A percentile compares a stretch with the other conserved stretches of the same genome.
These are phyloP conservation scores for Scheffersomyces segobiensis DNA, from an alignment of 1,139 yeast genomes.

Conservation along the genomic window DNA sequence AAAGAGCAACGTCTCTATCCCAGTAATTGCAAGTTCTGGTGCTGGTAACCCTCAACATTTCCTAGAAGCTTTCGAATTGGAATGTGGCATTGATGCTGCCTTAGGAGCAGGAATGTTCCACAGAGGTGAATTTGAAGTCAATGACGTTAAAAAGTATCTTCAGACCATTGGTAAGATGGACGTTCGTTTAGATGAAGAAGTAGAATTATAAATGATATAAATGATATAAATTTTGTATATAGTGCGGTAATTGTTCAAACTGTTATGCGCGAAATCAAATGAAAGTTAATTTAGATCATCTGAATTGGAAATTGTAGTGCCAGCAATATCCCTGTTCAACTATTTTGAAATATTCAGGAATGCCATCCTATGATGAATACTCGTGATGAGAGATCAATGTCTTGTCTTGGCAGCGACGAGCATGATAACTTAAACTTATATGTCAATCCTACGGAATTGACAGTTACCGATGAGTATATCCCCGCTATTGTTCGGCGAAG, in stretches of 20 bases:
- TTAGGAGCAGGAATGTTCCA: conserved; percentile 98
- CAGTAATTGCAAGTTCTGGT: conserved; percentile 96
- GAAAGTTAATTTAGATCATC: neutral
- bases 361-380: neutral
- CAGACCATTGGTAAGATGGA: conserved; percentile 35
- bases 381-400: neutral
- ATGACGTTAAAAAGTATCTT: conserved; percentile 73
- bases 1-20: conserved; percentile 74
- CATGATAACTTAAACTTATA: neutral
- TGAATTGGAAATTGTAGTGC: neutral
- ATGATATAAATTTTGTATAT: neutral
- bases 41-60: conserved; percentile 94
- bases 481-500: neutral
- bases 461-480: neutral
- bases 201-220: conserved; percentile 22
- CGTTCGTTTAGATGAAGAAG: conserved; percentile 35
- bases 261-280: neutral
- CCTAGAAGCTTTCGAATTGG: conserved; percentile 71
- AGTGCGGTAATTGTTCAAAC: neutral
- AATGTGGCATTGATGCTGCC: conserved; percentile 91
- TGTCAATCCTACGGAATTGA: neutral
- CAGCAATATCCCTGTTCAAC: neutral
- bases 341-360: neutral
- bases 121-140: conserved; percentile 86
- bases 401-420: neutral